A percentile compares a stretch with the other conserved stretches of the same genome.
Evolutionary conservation across 2,329 filamentous ascomycete genomes (phyloP).

Genomic region (Drechslerella stenobrocha): DNA sequence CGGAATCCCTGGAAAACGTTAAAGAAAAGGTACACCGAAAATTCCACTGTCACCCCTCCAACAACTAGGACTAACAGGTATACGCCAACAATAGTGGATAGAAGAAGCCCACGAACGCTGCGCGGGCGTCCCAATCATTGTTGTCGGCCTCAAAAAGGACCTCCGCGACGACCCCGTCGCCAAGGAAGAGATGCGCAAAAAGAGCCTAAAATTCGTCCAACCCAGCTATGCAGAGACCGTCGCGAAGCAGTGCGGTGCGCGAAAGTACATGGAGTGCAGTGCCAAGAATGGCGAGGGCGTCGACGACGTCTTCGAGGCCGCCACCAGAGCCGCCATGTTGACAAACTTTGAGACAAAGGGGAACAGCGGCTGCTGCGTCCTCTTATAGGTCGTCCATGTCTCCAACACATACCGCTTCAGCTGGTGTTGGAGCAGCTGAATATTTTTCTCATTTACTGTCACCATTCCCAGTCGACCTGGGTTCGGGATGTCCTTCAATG

Average conservation of each 20-base stretch:
- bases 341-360: constrained; percentile 78
- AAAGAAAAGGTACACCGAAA: constrained; percentile 76
- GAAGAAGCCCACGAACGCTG: constrained; percentile 93
- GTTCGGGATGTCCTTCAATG: constrained; percentile 1
- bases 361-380: constrained; percentile 80
- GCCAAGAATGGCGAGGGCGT: constrained; percentile 94
- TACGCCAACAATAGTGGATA: constrained; percentile 70
- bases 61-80: constrained; percentile 14
- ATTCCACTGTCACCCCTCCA: constrained; percentile 6
- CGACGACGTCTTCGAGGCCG: constrained; percentile 97
- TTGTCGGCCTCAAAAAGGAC: constrained; percentile 96
- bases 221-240: constrained; percentile 80
- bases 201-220: constrained; percentile 82
- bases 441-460: background rate
- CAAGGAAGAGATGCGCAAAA: constrained; percentile 97
- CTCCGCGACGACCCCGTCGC: constrained; percentile 90
- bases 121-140: constrained; percentile 87
- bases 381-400: constrained; percentile 65
- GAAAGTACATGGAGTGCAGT: constrained; percentile 96
- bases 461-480: constrained; percentile 19
- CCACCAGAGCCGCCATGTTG: constrained; percentile 85
- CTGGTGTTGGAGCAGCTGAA: constrained; percentile 2
- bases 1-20: constrained; percentile 95
- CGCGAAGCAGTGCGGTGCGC: constrained; percentile 81
- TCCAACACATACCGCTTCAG: constrained; percentile 7